Base-by-base conservation (phyloP, 805 yeast species). In the Kuraishia ogatae region DNA sequence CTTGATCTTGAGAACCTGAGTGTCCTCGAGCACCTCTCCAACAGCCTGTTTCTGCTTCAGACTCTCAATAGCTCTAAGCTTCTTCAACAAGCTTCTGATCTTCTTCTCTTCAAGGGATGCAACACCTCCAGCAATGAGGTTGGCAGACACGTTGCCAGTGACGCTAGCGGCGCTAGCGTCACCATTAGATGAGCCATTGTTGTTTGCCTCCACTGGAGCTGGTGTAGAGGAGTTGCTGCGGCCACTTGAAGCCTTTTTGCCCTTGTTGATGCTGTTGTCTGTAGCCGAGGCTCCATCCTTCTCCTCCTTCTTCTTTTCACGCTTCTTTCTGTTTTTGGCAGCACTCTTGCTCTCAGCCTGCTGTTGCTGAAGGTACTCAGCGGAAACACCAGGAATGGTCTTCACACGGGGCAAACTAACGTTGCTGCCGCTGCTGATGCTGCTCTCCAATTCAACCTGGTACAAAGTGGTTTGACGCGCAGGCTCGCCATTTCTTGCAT, bases 31-130 rank as follows among this genome's bases (percentile, higher is more conserved):
- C 58, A 83, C 77, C 59, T 91, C 97, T 52, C 93, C 96, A 55
- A 74, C 76, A 8, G 86, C 87, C 72, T 89, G 91, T 68, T 93
- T 89, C 76, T 81, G 81, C 71, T 92, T 92, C 64, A 94, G 79
- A 54, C 83, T 84, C 70, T 92, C 96, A 62, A 94, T 94, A n/a
- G 99, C 97, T 66, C 98, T 81, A 59, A 93, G 79, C 72, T 94
- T 94, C 75, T 94, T 94, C 71, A 92, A 79, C 68, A 94, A 78
- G 35, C 94, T 84, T 68, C 99, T 82, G 60, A 90, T 85, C 72
- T 92, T 91, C 78, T 92, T 94, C 63, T 93, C 98, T 71, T 93
- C 97, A 48, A 89, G 77, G 11, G 89, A 81, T 43, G 75, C 76
- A 23, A 82, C 82, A 49, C 87, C 89, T 24, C 87, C 87, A 56